Base-by-base conservation (phyloP, 2,329 filamentous ascomycete genomes). In the Claviceps pazoutovae region DNA sequence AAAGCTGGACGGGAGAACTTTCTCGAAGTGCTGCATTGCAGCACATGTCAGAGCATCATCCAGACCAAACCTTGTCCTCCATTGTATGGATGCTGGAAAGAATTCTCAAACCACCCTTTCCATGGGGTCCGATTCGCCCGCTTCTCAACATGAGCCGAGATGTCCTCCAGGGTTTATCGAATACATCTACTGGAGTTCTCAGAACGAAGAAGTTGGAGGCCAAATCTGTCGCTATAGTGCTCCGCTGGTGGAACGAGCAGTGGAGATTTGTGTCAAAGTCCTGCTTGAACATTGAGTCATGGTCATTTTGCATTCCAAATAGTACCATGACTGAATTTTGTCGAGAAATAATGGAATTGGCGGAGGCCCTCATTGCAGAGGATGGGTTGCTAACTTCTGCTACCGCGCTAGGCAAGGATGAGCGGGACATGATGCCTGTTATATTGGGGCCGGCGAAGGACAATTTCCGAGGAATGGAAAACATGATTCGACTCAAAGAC, bases 311-410 rank as follows among this genome's bases (percentile, higher is more conserved):
- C 4, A 80, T 87, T 53, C 83, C 91, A 49, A 93, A 88, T 63
- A 68, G 74, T 19, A 74, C 80, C 51, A 90, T 98, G 87, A 84
- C 89, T 60, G 83, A 95, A 53, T 96, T 97, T 61, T 96, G 90
- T 63, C 83, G 93, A 57, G 88, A 95, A 62, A 86, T 87, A 14
- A 98, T 98, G 80, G 88, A 97, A 60, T 86, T 95, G 62, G 90
- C 91, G 0, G 87, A 95, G 61, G 77, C 79, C 38, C 75, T 95
- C 1, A 86, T 97, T 62, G 83, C 87, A 42, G 83, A 95, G 59
- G 93, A 94, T 64, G 83, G 82, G 49, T 78, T 96, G 53, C 82
- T 98, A 56, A 80, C 87, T 2, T 85, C 83, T 46, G 85, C 86
- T 13, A 64, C 64, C 37, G 63, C 65, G 5, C 54, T 63, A 11